These are phyloP conservation scores for Blastobotrys mokoenaii DNA, from an alignment of 805 yeast genomes.

Conservation along the genomic window DNA sequence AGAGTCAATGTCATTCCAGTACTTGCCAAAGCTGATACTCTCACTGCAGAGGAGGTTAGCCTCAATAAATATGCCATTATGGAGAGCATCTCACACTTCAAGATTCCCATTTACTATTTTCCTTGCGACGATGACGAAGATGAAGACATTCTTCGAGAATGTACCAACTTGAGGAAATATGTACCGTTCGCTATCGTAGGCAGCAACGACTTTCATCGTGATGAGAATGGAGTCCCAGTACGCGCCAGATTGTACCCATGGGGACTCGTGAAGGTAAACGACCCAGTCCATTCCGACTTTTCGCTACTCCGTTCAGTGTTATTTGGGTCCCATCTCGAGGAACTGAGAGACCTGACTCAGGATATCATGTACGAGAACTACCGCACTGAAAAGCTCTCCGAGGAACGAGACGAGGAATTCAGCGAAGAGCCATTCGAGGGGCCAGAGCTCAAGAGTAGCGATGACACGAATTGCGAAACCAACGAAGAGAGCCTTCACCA, in stretches of 20 bases:
- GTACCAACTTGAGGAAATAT: constrained; percentile 34
- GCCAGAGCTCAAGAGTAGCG: background rate
- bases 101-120: constrained; percentile 67
- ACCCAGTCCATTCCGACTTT: constrained; percentile 31
- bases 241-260: constrained; percentile 57
- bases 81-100: constrained; percentile 63
- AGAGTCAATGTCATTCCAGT: constrained; percentile 82
- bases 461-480: background rate
- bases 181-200: constrained; percentile 61
- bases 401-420: constrained; percentile 9
- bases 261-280: constrained; percentile 49
- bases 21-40: constrained; percentile 77
- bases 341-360: constrained; percentile 63
- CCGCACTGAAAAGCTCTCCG: constrained; percentile 63
- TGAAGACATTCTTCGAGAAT: constrained; percentile 32
- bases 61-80: constrained; percentile 66
- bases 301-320: constrained; percentile 53
- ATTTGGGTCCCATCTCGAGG: constrained; percentile 61
- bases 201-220: constrained; percentile 33
- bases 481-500: background rate
- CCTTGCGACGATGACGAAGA: constrained; percentile 54
- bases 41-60: constrained; percentile 69
- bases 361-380: constrained; percentile 43
- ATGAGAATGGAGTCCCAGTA: constrained; percentile 23
- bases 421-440: constrained; percentile 11